These are phyloP conservation scores for Colletotrichum lentis DNA, from an alignment of 2,329 filamentous ascomycete genomes.

Conservation along the genomic window DNA sequence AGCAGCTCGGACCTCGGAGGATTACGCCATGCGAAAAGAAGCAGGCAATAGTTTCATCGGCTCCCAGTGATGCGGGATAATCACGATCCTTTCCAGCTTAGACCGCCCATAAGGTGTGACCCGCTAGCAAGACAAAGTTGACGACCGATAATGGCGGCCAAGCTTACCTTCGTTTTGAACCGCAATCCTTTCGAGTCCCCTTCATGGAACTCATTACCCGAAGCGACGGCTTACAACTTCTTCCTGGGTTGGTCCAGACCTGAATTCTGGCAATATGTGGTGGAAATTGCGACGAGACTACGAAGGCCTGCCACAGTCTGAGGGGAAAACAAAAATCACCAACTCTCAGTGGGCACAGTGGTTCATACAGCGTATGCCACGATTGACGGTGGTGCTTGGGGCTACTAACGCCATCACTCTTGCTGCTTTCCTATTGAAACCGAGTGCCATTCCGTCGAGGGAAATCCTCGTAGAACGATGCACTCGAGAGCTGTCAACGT, in stretches of 20 bases:
- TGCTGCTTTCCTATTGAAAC: background rate
- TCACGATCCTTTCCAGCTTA: background rate
- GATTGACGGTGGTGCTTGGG: constrained; percentile 6
- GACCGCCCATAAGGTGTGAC: background rate
- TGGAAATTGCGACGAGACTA: background rate
- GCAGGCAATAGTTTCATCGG: background rate
- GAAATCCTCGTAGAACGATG: background rate
- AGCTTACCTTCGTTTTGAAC: background rate
- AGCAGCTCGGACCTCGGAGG: constrained; percentile 27
- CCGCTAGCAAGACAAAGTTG: accelerated
- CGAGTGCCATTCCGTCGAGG: background rate
- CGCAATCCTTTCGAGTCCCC: too few species aligned
- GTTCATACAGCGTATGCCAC: background rate
- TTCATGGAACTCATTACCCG: too few species aligned
- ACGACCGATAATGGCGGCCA: too few species aligned
- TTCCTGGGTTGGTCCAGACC: too few species aligned
- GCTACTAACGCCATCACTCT: constrained; percentile 11
- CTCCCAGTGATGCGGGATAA: background rate
- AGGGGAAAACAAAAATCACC: background rate
- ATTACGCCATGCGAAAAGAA: constrained; percentile 1
- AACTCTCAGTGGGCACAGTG: background rate
- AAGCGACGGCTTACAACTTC: background rate
- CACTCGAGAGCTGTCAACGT: constrained; percentile 8
- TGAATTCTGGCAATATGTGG: constrained; percentile 3
- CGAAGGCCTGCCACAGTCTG: constrained; percentile 13